A percentile compares a stretch with the other conserved stretches of the same genome.
phyloP scores from a whole-genome alignment of 805 yeast genomes.

The Candida anglica region DNA sequence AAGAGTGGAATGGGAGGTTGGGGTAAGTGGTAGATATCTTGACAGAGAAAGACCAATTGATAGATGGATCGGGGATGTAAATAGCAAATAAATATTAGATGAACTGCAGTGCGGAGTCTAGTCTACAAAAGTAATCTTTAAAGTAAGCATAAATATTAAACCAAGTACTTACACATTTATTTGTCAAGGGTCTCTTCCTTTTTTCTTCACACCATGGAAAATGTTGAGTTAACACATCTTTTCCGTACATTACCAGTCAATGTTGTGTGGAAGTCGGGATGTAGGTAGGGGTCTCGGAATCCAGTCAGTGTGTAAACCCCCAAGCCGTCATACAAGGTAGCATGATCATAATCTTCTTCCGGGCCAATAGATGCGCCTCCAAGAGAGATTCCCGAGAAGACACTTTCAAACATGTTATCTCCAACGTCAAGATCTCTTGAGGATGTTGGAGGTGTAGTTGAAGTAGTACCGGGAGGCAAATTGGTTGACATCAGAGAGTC shows the following conservation, averaged over 20 bases:
- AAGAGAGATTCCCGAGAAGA: neutral
- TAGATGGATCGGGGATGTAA: neutral
- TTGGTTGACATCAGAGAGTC: neutral
- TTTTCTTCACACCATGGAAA: no score
- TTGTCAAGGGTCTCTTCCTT: no score
- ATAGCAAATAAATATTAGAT: no score
- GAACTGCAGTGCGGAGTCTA: no score
- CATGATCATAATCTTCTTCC: neutral
- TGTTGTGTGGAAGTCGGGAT: neutral
- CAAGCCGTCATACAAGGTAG: neutral
- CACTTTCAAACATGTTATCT: slow-evolving; percentile 2
- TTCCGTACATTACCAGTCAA: neutral
- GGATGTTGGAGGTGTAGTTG: no score
- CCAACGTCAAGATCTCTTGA: no score
- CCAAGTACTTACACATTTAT: no score
- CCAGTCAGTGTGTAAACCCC: neutral
- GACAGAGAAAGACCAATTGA: no score
- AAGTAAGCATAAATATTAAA: no score
- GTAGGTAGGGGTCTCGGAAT: slow-evolving; percentile 1
- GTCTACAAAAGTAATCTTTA: no score
- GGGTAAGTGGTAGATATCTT: slow-evolving; percentile 44
- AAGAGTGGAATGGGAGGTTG: slow-evolving; percentile 39
- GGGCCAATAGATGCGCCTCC: neutral
- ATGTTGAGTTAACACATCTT: no score
- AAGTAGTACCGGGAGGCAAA: no score